These are phyloP conservation scores for Mrakia gelida DNA, from an alignment of 768 basidiomycete genomes.

Conservation along the genomic window DNA sequence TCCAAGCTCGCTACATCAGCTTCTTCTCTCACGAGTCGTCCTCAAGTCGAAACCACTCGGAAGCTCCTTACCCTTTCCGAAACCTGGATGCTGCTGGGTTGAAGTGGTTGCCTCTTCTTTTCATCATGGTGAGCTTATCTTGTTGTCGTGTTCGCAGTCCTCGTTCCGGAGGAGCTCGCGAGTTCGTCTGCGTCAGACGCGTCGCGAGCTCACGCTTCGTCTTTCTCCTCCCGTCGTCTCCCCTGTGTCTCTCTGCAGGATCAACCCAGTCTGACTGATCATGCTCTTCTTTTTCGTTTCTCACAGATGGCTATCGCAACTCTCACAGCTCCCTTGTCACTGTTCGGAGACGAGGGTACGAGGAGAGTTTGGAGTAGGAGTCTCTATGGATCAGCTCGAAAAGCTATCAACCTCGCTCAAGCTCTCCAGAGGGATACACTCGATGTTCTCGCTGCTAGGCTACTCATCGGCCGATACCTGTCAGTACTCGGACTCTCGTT, in stretches of 20 bases:
- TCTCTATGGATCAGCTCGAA: slow-evolving; percentile 43
- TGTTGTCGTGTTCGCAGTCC: neutral
- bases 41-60: slow-evolving; percentile 41
- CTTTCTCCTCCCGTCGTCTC: no score
- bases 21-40: slow-evolving; percentile 42
- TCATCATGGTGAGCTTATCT: slow-evolving; percentile 43
- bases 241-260: neutral
- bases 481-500: slow-evolving; percentile 33
- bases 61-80: slow-evolving; percentile 14
- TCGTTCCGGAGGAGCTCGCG: neutral
- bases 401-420: slow-evolving; percentile 44
- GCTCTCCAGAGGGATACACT: slow-evolving; percentile 46
- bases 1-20: slow-evolving; percentile 41
- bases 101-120: slow-evolving; percentile 45
- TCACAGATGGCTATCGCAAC: slow-evolving; percentile 44
- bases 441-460: slow-evolving; percentile 44
- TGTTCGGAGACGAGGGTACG: slow-evolving; percentile 41
- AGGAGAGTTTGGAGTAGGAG: slow-evolving; percentile 43
- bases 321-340: slow-evolving; percentile 42
- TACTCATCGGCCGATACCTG: slow-evolving; percentile 46
- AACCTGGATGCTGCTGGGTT: slow-evolving; percentile 43
- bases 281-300: slow-evolving; percentile 12
- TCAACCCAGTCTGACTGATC: neutral
- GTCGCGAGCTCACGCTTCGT: no score
- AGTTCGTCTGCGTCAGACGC: no score